Evolutionary conservation across 1,284 basidiomycete species (phyloP), one percentile per base, ranked within the genome.

Genomic region (Schizophyllum commune): DNA sequence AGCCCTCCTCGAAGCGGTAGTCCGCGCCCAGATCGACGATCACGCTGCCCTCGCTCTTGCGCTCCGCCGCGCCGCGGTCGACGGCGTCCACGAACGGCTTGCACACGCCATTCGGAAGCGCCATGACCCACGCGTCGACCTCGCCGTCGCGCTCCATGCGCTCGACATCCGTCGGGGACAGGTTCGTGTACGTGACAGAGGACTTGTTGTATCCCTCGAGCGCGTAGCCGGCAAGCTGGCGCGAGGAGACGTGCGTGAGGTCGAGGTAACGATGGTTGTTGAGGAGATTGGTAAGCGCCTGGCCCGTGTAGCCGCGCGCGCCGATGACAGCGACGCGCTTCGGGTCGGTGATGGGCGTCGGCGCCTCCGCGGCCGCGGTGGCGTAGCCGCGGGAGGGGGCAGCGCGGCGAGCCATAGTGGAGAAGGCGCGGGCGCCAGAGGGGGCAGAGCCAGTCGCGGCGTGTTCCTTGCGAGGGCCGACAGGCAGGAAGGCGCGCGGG

Each of bases 51-150:
- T 65, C 77, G 71, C 71, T 81, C 55, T 82, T 78, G 61, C 64
- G 70, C 61, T 67, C 72, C 65, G 74, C 79, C 13, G 89, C 83
- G 1, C 86, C 87, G 34, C 79, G 79, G 70, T 98, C 94, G 58
- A 99, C 79, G 13, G 96, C 97, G 71, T 97, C 95, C 19, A 99
- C 95, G 70, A 98, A 99, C 0, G 96, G 95, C 77, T 96, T 96
- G 80, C 94, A 94, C 32, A 96, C 85, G 17, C 96, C 97, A 70
- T 99, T 99, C 33, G 96, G 96, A 54, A 99, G 83, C 0, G 96
- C 96, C 93, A 98, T 96, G 62, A 99, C 85, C 94, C 95, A 98
- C 9, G 93, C 95, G 71, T 98, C 95, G 20, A 98, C 92, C 69
- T 90, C 89, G 22, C 91, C 89, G 61, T 85, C 79, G 75, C 89